Base-by-base conservation (phyloP, 306 rosid genomes). In the Rosa rugosa region DNA sequence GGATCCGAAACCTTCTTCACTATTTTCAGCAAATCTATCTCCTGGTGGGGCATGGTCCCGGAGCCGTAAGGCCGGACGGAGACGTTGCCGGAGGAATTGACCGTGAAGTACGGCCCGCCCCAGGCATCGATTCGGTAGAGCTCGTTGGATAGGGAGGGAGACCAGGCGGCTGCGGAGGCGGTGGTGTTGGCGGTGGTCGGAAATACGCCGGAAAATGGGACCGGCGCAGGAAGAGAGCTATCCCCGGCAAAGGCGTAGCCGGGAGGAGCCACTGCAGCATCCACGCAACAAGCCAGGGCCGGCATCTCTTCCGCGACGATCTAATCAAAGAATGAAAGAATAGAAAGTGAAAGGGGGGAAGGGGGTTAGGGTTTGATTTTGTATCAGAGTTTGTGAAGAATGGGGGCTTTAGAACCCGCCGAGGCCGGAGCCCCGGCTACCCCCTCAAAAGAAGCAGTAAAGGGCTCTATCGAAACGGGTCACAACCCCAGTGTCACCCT, bases 351-450 rank as follows among this genome's bases (percentile, higher is more conserved):
- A 27, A 53, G 68, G 62, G 86, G 34, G 34, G 23, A 40, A 62
- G 68, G 62, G 56, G 75, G 86, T 82, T 75, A 85, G 81, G 84
- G 80, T 79, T 85, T 59, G 73, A 31, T 42, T 72, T 49, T 73
- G 64, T 65, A 34, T 18, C 5, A 50, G 36, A 31, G 86, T 81
- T 83, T 80, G 97, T 87, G 78, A 69, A 80, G 86, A 73, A 34
- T 90, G 97, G 98, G 98, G 98, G 98, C 90, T 89, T 92, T 90
- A 82, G 84, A 86, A 94, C 93, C 97, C 94, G 98, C 97, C 97
- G 98, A 91, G 98, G 98, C 98, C 90, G 91, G 88, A 88, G 98
- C 98, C 98, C 92, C 98, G 97, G 98, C 98, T 90, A 85, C 98
- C 98, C 98, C 97, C 97, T 72, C 97, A 91, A 87, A 88, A 85